Evolutionary conservation across 345 rosid species (phyloP).

Genomic region (sweet orange (Citrus sinensis)): DNA sequence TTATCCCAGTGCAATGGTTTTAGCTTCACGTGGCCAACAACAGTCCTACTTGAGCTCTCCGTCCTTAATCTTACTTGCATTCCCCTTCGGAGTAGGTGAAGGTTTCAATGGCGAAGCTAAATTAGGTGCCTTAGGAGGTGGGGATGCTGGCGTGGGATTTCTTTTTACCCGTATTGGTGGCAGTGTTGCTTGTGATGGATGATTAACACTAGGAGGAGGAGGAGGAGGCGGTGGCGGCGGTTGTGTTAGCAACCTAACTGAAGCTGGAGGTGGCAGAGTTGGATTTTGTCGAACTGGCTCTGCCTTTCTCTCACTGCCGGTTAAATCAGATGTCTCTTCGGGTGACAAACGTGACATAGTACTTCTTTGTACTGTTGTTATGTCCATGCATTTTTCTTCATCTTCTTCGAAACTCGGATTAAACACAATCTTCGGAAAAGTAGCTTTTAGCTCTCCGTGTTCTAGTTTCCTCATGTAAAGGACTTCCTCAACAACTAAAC

Average conservation of each 20-base stretch:
- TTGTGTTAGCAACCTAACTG: neutral
- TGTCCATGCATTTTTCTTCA: slow-evolving; percentile 29
- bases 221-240: slow-evolving; percentile 23
- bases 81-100: slow-evolving; percentile 30
- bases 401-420: slow-evolving; percentile 41
- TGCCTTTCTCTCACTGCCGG: neutral
- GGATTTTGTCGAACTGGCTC: slow-evolving; percentile 3
- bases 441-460: slow-evolving; percentile 17
- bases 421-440: slow-evolving; percentile 30
- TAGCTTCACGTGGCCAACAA: slow-evolving; percentile 33
- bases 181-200: neutral
- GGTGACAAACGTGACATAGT: neutral
- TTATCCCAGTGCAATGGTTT: slow-evolving; percentile 72
- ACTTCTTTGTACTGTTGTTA: neutral
- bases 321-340: slow-evolving; percentile 5
- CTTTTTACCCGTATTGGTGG: slow-evolving; percentile 1
- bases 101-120: slow-evolving; percentile 23
- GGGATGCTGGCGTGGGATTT: slow-evolving; percentile 12
- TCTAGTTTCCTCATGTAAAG: slow-evolving; percentile 48
- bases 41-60: slow-evolving; percentile 25
- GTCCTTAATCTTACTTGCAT: slow-evolving; percentile 22
- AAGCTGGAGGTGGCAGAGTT: slow-evolving; percentile 8
- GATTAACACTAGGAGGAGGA: neutral
- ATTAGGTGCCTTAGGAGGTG: slow-evolving; percentile 18
- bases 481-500: slow-evolving; percentile 46